phyloP scores from a whole-genome alignment of 2,329 filamentous ascomycete species.

The Botrytis fragariae region DNA sequence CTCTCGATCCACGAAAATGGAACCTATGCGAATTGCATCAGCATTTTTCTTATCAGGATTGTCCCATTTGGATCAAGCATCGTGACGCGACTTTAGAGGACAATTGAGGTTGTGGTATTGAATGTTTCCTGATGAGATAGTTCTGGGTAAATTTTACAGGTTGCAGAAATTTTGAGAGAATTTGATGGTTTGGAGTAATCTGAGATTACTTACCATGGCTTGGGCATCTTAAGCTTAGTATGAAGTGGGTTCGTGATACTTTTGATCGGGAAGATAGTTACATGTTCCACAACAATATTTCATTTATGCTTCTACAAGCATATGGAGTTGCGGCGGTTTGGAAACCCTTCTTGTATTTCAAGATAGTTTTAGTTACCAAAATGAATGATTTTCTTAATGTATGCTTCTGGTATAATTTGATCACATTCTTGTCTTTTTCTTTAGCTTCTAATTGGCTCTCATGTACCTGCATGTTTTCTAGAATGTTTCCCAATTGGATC shows the following conservation, averaged over 20 bases:
- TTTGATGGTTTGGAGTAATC: neutral
- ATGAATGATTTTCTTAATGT: neutral
- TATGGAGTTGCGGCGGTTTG: too few relatives aligned
- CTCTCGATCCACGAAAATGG: neutral
- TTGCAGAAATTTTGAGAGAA: neutral
- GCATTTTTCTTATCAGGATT: neutral
- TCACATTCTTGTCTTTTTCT: too few relatives aligned
- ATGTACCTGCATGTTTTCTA: too few relatives aligned
- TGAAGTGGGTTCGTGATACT: neutral
- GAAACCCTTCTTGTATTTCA: neutral
- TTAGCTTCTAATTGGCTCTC: too few relatives aligned
- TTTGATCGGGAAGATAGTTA: rapidly evolving
- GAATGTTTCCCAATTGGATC: too few relatives aligned
- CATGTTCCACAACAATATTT: too few relatives aligned
- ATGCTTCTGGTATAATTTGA: rapidly evolving
- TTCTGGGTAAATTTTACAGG: neutral
- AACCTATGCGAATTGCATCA: neutral
- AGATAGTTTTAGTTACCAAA: neutral
- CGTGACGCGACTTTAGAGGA: neutral
- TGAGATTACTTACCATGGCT: neutral
- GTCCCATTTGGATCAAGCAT: neutral
- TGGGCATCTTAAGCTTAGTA: rapidly evolving
- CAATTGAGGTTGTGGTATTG: rapidly evolving
- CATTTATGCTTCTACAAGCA: too few relatives aligned
- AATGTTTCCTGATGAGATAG: neutral